Base-by-base conservation (phyloP, 441 rosid species). In the Viola pubescens region DNA sequence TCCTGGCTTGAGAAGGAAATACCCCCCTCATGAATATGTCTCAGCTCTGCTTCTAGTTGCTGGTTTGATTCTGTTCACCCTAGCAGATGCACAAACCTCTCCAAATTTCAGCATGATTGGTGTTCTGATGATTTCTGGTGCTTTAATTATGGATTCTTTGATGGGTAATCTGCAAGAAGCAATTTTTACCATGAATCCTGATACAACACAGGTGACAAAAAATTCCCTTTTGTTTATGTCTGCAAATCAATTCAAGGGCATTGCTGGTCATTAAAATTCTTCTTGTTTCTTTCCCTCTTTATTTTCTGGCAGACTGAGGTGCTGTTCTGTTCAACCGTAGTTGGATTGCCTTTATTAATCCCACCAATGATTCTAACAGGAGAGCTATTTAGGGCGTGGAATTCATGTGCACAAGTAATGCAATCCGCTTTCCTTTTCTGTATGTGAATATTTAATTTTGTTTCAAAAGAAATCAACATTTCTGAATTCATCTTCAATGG, bases 141-240 rank as follows among this genome's bases (percentile, higher is more conserved):
- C 88, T 72, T 76, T 86, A 5, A 48, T 86, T 54, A 81, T 91
- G 85, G 96, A 86, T 58, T 83, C 98, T 9, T 81, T 91, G 60
- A 79, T 86, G 12, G 96, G 92, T 12, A 91, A 91, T 75, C 72
- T 91, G 67, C 96, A 85, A 75, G 95, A 88, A 77, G 98, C 94
- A 7, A 91, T 91, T 62, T 91, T 88, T 73, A 82, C 84, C 49
- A 66, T 80, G 86, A 86, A 83, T 66, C 91, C 89, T 5, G 78
- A 77, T 40, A 91, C 96, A 57, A 85, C 94, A 26, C 92, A 86
- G 86, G 98, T 81, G 53, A 66, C 43, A 39, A 26, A 10, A 52
- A 6, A 47, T 52, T 47, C 45, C 49, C 40, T 4, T 11, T 3
- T 6, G 34, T 47, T 6, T 54, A 40, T 47, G 9, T 64, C 50